Evolutionary conservation across 495 filamentous ascomycete genomes (phyloP), one percentile per base, ranked within the genome.

Genomic region (Collariella sp.): DNA sequence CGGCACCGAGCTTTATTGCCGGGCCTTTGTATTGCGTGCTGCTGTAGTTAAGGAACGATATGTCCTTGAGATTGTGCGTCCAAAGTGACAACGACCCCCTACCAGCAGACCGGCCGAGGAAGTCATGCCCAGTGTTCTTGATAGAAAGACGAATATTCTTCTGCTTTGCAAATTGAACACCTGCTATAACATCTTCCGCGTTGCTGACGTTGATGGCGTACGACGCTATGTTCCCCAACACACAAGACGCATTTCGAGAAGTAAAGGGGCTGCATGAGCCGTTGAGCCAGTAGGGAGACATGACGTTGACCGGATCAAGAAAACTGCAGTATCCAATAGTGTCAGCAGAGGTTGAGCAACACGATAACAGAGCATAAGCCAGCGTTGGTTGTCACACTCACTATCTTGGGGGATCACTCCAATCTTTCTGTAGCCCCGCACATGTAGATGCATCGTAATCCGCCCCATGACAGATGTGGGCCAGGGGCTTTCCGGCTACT

Each of bases 31-130:
- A 77, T 39, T 53, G 31, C 0, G 54, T 38, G 26, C 62, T 60
- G 1, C 52, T 35, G 59, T 76, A 78, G 13, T 70, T 56, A 20
- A 68, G 50, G 48, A 71, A 68, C 3, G 67, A 41, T 13, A 77
- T 70, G 11, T 65, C 50, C 61, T 83, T 81, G 18, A 86, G 62
- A 20, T 79, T 67, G 51, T 84, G 80, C 0, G 80, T 84, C 82
- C 82, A 86, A 33, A 86, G 64, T 23, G 66, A 65, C 9, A 86
- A 65, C 13, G 76, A 72, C 19, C 80, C 80, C 22, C 70, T 70
- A 19, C 82, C 82, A 12, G 72, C 67, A 12, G 70, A 73, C 18
- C 67, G 65, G 0, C 73, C 75, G 26, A 74, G 64, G 26, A 63
- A 70, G 26, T 75, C 71, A 45, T 76, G 73, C 9, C 72, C 73